Conservation (phyloP, 345 rosid genomes). For the Brassica cretica region DNA sequence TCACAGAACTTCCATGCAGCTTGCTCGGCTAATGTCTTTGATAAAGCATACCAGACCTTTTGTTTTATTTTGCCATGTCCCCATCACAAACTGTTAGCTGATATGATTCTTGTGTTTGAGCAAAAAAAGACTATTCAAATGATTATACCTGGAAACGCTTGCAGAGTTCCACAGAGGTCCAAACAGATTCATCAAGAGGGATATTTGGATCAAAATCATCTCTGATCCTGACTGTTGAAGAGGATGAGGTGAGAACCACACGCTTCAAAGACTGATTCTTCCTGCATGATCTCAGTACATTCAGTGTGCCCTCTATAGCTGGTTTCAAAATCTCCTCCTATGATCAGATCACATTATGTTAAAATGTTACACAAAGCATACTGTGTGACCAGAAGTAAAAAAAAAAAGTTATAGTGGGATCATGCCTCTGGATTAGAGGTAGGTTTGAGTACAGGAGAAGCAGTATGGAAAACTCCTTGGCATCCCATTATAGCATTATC, state of each 20-base stretch:
- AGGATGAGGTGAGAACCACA: conserved; percentile 85
- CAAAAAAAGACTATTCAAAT: not conserved
- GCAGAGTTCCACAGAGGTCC: conserved; percentile 82
- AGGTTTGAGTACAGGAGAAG: conserved; percentile 82
- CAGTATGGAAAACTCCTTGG: conserved; percentile 90
- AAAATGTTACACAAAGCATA: conserved; percentile 6
- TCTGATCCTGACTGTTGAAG: conserved; percentile 71
- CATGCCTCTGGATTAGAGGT: conserved; percentile 79
- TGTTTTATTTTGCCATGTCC: not conserved
- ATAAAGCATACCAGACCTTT: not conserved
- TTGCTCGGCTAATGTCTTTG: conserved; percentile 83
- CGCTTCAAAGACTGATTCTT: conserved; percentile 65
- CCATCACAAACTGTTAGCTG: conserved; percentile 26
- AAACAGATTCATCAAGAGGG: conserved; percentile 81
- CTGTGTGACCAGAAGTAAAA: not conserved
- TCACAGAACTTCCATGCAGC: conserved; percentile 87
- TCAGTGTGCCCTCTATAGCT: conserved; percentile 77
- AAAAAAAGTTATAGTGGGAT: not conserved
- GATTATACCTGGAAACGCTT: conserved; percentile 49
- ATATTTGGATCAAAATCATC: conserved; percentile 61
- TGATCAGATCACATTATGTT: conserved; percentile 15
- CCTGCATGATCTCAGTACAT: conserved; percentile 78
- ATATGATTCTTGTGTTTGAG: not conserved
- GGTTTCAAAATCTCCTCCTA: conserved; percentile 83
- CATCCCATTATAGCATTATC: conserved; percentile 75